Evolutionary conservation across 495 filamentous ascomycete genomes (phyloP).

Genomic region (Podospora fimiseda): DNA sequence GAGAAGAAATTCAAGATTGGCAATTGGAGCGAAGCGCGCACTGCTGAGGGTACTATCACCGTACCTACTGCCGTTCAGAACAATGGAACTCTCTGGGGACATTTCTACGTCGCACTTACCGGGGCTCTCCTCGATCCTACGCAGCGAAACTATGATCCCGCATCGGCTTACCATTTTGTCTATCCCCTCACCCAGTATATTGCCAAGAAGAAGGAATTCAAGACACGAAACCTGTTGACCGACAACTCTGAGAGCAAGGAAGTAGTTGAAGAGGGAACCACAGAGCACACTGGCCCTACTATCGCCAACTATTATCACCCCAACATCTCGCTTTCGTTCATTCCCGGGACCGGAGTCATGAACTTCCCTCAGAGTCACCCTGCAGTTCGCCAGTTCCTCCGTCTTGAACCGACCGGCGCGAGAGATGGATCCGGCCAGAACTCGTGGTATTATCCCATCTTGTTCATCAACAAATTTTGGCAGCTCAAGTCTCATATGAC

Average conservation of each 20-base stretch:
- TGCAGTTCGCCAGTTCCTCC: slow-evolving; percentile 67
- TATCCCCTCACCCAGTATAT: slow-evolving; percentile 84
- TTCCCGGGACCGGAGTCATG: slow-evolving; percentile 70
- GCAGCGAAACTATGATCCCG: slow-evolving; percentile 60
- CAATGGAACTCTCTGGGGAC: slow-evolving; percentile 90
- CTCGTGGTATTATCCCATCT: slow-evolving; percentile 90
- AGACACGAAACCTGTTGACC: slow-evolving; percentile 85
- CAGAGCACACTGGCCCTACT: slow-evolving; percentile 52
- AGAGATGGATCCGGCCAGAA: slow-evolving; percentile 78
- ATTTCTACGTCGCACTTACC: slow-evolving; percentile 77
- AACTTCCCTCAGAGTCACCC: slow-evolving; percentile 63
- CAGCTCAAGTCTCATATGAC: slow-evolving; percentile 87
- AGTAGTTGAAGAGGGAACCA: slow-evolving; percentile 39
- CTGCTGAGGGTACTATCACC: slow-evolving; percentile 67
- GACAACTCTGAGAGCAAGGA: slow-evolving; percentile 44
- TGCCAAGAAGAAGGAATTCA: slow-evolving; percentile 81
- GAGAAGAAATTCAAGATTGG: slow-evolving; percentile 80
- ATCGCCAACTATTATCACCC: slow-evolving; percentile 89
- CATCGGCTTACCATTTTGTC: slow-evolving; percentile 72
- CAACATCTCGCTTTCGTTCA: slow-evolving; percentile 83
- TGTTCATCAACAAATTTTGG: slow-evolving; percentile 96
- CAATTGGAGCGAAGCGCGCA: slow-evolving; percentile 71
- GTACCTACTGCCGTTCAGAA: slow-evolving; percentile 77
- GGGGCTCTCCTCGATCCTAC: slow-evolving; percentile 71
- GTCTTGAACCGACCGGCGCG: slow-evolving; percentile 66